Conservation (phyloP, 495 filamentous ascomycete genomes). For the Penicillium roqueforti region DNA sequence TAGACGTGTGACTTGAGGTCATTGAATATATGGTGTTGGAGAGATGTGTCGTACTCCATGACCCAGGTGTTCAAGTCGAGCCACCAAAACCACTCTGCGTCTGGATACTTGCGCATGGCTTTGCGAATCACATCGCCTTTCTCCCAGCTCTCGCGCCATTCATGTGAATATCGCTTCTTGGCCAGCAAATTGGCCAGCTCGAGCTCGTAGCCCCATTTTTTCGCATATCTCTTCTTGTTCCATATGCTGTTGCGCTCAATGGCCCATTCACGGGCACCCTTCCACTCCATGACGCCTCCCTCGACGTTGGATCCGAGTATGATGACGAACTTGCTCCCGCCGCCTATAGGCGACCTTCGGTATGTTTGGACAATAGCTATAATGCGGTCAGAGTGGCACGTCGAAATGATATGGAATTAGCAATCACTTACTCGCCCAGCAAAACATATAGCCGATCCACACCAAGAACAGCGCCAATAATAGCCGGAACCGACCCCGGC, state of each 20-base stretch:
- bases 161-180: slow-evolving; percentile 97
- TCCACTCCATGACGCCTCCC: slow-evolving; percentile 98
- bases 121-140: slow-evolving; percentile 95
- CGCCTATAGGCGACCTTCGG: slow-evolving; percentile 62
- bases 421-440: slow-evolving; percentile 41
- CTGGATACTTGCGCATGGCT: slow-evolving; percentile 85
- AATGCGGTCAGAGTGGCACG: background rate
- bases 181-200: slow-evolving; percentile 98
- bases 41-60: slow-evolving; percentile 91
- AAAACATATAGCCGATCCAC: slow-evolving; percentile 60
- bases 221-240: slow-evolving; percentile 87
- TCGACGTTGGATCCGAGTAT: slow-evolving; percentile 92
- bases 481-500: slow-evolving; percentile 56
- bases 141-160: slow-evolving; percentile 99
- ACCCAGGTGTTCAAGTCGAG: slow-evolving; percentile 96
- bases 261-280: slow-evolving; percentile 95
- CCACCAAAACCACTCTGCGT: slow-evolving; percentile 99
- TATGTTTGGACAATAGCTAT: slow-evolving; percentile 43
- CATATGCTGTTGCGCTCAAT: slow-evolving; percentile 93
- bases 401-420: slow-evolving; percentile 16
- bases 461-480: slow-evolving; percentile 57
- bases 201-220: slow-evolving; percentile 89
- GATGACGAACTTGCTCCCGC: slow-evolving; percentile 87
- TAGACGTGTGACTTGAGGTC: slow-evolving; percentile 71
- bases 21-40: slow-evolving; percentile 87